Evolutionary conservation across 2,329 filamentous ascomycete species (phyloP).

Genomic region (Penicillium sp.): DNA sequence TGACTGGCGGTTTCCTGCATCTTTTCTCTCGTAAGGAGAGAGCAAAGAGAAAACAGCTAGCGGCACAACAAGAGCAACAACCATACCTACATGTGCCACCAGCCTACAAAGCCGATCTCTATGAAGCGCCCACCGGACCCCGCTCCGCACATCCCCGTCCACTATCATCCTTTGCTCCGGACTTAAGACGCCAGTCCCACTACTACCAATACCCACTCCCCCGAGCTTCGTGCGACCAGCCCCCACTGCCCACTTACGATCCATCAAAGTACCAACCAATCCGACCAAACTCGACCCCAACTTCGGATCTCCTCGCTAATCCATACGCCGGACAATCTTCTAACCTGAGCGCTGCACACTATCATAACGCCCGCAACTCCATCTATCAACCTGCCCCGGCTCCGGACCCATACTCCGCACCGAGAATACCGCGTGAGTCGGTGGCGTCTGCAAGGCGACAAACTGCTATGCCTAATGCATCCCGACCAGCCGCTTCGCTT

Average conservation of each 20-base stretch:
- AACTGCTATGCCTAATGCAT: conserved; percentile 10
- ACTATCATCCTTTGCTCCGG: conserved; percentile 26
- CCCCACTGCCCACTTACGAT: conserved; percentile 35
- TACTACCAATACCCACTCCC: conserved; percentile 5
- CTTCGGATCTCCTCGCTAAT: conserved; percentile 5
- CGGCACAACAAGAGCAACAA: conserved; percentile 1
- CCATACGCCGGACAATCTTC: conserved; percentile 16
- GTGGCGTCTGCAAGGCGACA: conserved; percentile 9
- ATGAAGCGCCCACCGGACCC: conserved; percentile 6
- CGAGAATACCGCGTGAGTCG: conserved; percentile 2
- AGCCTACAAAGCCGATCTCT: conserved; percentile 16
- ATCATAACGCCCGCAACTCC: conserved; percentile 15
- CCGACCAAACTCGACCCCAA: conserved; percentile 13
- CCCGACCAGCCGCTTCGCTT: conserved; percentile 1
- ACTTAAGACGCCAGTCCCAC: conserved; percentile 8
- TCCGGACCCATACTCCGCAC: not conserved
- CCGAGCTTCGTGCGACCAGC: conserved; percentile 23
- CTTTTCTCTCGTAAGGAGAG: conserved; percentile 26
- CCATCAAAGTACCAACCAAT: conserved; percentile 33
- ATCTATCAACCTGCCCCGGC: conserved; percentile 14
- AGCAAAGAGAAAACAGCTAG: conserved; percentile 21
- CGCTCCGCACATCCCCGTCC: conserved; percentile 23
- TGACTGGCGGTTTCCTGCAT: conserved; percentile 18
- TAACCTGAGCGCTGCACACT: conserved; percentile 21
- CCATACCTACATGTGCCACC: conserved; percentile 13